Base-by-base conservation (phyloP, 2,329 filamentous ascomycete species). In the Zopfia rhizophila region DNA sequence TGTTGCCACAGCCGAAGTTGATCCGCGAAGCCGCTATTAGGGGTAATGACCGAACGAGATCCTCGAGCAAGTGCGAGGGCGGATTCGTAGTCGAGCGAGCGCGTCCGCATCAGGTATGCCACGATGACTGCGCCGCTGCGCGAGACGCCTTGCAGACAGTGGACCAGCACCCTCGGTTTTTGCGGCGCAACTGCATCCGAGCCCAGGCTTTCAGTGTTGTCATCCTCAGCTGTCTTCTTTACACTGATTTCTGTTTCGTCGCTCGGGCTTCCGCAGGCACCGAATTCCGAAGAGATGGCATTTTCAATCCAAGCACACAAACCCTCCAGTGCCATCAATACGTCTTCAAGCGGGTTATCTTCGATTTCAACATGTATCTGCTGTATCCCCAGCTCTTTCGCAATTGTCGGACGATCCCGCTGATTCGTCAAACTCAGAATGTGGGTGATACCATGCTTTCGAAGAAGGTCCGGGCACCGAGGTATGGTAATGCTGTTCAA, bases 131-230 rank as follows among this genome's bases (percentile, higher is more conserved):
- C 37, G 2, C 43, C 48, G 22, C 42, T 49, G 2, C 56, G 39
- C 2, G 54, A 57, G n/a, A 52, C 41, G 7, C 54, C 51, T 29
- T 55, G 46, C 1, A 49, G 13, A 17, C 54, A 60, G 17, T 60
- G 56, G 1, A 60, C 45, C 2, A 60, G 45, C 2, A 59, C 48
- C n/a, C 22, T 42, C 3, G 23, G 6, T 13, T 37, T n/a, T n/a
- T n/a, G n/a, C n/a, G n/a, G n/a, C n/a, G n/a, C n/a, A n/a, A n/a
- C n/a, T n/a, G n/a, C n/a, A n/a, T n/a, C n/a, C n/a, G n/a, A n/a
- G n/a, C n/a, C n/a, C n/a, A n/a, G n/a, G n/a, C n/a, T n/a, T n/a
- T n/a, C n/a, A n/a, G n/a, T n/a, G n/a, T n/a, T n/a, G n/a, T n/a
- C n/a, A n/a, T n/a, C n/a, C n/a, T n/a, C n/a, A n/a, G n/a, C n/a